Evolutionary conservation across 495 filamentous ascomycete species (phyloP).

Genomic region (Aspergillus ellipticus): DNA sequence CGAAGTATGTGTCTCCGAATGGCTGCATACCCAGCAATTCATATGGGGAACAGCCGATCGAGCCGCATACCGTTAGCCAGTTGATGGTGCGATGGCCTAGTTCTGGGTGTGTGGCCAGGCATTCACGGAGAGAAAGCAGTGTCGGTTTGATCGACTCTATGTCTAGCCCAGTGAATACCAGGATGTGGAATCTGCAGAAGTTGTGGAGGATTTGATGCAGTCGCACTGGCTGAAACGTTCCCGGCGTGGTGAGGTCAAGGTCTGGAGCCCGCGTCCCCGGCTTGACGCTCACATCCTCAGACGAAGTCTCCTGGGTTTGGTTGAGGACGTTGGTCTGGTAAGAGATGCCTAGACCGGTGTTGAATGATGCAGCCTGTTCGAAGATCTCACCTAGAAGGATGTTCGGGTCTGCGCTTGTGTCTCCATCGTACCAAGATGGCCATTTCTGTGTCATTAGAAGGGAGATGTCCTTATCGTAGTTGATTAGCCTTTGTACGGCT

Average conservation of each 20-base stretch:
- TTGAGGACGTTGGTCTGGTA: slow-evolving; percentile 8
- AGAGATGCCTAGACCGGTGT: slow-evolving; percentile 9
- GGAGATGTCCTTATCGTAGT: slow-evolving; percentile 41
- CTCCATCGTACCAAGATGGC: slow-evolving; percentile 5
- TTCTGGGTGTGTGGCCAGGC: not conserved
- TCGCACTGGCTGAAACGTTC: not conserved
- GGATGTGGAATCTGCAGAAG: not conserved
- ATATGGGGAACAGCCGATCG: not conserved
- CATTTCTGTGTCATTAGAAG: slow-evolving; percentile 9
- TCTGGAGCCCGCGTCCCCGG: slow-evolving; percentile 8
- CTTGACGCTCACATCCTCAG: not conserved
- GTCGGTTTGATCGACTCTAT: not conserved
- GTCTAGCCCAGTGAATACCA: not conserved
- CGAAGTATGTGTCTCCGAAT: slow-evolving; percentile 2
- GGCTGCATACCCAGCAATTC: not conserved
- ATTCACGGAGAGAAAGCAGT: not conserved
- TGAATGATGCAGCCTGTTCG: slow-evolving; percentile 7
- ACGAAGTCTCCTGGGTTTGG: not conserved
- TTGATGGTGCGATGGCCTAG: not conserved
- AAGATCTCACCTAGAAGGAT: slow-evolving; percentile 5
- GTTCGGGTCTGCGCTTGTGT: not conserved
- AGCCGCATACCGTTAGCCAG: not conserved
- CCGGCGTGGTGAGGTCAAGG: not conserved
- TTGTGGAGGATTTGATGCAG: slow-evolving; percentile 6
- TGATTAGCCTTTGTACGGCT: slow-evolving; percentile 41